These are phyloP conservation scores for Nepenthes alata DNA, from an alignment of 179 eudicot genomes.

Conservation along the genomic window DNA sequence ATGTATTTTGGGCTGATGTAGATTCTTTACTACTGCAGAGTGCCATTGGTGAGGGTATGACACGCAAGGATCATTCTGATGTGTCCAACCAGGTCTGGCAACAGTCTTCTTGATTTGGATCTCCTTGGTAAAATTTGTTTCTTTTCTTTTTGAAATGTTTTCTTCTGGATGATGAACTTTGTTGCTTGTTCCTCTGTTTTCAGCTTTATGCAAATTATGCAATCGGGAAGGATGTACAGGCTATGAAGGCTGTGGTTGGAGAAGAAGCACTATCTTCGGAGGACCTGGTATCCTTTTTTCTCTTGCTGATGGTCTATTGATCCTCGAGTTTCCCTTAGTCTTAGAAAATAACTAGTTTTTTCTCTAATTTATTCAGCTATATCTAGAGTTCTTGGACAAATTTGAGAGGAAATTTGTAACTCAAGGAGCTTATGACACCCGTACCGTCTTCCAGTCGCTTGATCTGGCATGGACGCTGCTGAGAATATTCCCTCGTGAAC, in stretches of 20 bases:
- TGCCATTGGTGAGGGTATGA: conserved; percentile 99
- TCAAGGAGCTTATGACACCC: conserved; percentile 48
- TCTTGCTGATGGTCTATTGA: neutral
- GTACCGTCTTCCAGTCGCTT: conserved; percentile 39
- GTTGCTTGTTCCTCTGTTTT: conserved; percentile 1
- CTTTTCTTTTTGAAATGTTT: too few relatives aligned
- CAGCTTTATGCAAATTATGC: conserved; percentile 98
- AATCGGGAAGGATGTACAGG: conserved; percentile 98
- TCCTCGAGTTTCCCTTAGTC: too few relatives aligned
- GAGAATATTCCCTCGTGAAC: conserved; percentile 46
- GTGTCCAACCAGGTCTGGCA: conserved; percentile 83
- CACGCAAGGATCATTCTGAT: conserved; percentile 95
- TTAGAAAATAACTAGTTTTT: too few relatives aligned
- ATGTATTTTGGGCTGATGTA: neutral
- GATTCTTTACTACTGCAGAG: conserved; percentile 35
- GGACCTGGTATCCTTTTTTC: conserved; percentile 55
- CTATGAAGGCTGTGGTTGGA: conserved; percentile 99
- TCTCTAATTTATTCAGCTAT: conserved; percentile 16
- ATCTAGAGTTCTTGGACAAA: conserved; percentile 40
- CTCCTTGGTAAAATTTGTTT: too few relatives aligned
- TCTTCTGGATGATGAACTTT: neutral
- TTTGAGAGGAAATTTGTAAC: conserved; percentile 46
- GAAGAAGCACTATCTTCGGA: conserved; percentile 99
- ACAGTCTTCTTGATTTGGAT: too few relatives aligned
- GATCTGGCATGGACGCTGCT: conserved; percentile 49